phyloP scores from a whole-genome alignment of 306 rosid species.

The Aeschynomene evenia region DNA sequence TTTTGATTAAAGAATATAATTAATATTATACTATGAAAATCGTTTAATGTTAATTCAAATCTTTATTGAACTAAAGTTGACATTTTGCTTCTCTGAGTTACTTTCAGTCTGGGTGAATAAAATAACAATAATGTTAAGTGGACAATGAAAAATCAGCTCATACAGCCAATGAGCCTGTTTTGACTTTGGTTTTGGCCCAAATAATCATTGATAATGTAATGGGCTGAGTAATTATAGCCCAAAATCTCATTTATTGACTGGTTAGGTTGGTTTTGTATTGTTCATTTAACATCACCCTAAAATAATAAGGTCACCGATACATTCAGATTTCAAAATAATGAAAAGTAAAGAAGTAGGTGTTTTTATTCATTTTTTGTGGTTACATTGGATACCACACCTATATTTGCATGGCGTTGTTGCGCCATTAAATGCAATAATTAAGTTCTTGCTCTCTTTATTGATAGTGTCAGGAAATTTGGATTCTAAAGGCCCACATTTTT shows the following conservation, averaged over 20 bases:
- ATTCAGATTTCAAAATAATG: not conserved
- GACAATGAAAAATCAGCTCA: no score
- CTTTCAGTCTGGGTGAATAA: not conserved
- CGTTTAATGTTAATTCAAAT: not conserved
- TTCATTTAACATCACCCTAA: no score
- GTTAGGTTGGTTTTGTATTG: no score
- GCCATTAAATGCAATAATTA: slow-evolving; percentile 1
- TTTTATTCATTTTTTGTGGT: not conserved
- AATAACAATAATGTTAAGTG: no score
- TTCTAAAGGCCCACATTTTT: not conserved
- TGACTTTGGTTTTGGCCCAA: no score
- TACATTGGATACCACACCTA: not conserved
- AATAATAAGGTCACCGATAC: not conserved
- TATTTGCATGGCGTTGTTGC: slow-evolving; percentile 7
- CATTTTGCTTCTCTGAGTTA: not conserved
- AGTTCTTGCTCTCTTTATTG: not conserved
- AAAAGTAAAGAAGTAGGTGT: not conserved
- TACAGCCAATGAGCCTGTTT: no score
- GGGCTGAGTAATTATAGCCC: no score
- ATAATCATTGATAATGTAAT: no score
- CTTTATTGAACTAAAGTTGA: not conserved
- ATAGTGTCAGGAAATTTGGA: slow-evolving; percentile 7
- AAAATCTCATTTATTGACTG: no score
- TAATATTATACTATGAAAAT: not conserved
- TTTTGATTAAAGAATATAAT: no score